Conservation (phyloP, 225 moss, liverwort and hornwort genomes). For the Marchantia paleacea region DNA sequence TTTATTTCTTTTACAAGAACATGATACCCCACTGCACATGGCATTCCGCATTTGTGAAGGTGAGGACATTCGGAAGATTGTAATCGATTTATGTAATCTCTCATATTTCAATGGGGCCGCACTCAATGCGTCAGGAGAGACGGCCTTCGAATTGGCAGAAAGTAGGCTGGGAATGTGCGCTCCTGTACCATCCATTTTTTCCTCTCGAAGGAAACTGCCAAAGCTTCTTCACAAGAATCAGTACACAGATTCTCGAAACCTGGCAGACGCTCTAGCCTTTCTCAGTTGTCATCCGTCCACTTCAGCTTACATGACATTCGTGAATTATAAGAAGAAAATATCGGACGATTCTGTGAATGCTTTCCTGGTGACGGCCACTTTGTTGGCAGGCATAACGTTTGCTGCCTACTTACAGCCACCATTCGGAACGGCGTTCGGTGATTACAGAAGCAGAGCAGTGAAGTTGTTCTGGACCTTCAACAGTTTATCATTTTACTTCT, state of each 20-base stretch:
- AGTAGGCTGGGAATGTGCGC: not conserved
- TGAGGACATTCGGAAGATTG: not conserved
- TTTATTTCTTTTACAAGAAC: too few species aligned
- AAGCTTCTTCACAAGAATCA: not conserved
- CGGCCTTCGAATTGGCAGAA: not conserved
- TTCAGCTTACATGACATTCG: not conserved
- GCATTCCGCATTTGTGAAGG: not conserved
- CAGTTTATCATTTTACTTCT: constrained; percentile 20
- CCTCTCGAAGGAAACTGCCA: not conserved
- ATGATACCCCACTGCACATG: constrained; percentile 10
- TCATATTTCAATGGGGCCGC: not conserved
- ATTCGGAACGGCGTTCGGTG: not conserved
- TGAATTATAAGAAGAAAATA: not conserved
- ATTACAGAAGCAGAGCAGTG: not conserved
- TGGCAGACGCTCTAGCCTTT: too few species aligned
- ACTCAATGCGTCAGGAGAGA: not conserved
- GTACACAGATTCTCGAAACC: not conserved
- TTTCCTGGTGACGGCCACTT: constrained; percentile 15
- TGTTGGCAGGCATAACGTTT: constrained; percentile 15
- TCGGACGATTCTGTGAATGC: constrained; percentile 14
- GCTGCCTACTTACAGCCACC: constrained; percentile 21
- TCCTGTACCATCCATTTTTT: not conserved
- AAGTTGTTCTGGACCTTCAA: constrained; percentile 22
- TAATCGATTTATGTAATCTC: constrained; percentile 2
- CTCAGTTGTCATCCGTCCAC: not conserved